These are phyloP conservation scores for Acmispon strigosus DNA, from an alignment of 306 rosid genomes.

Conservation along the genomic window DNA sequence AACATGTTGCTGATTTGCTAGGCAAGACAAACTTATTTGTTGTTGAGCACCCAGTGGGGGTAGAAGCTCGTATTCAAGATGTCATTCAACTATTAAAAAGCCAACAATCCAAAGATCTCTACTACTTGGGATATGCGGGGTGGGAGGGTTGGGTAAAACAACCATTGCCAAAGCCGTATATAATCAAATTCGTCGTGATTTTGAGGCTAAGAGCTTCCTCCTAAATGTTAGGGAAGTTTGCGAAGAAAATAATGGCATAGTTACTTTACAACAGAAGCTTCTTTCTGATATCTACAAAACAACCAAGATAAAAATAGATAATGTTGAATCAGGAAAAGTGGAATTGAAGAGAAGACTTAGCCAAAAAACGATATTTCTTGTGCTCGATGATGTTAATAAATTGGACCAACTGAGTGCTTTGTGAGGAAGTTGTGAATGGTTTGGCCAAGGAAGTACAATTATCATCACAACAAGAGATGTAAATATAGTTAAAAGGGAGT, in stretches of 20 bases:
- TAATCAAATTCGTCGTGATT: neutral
- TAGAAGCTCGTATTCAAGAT: neutral
- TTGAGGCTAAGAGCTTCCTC: neutral
- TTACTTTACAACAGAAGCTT: neutral
- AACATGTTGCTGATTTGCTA: neutral
- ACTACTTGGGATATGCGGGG: neutral
- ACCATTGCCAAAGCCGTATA: neutral
- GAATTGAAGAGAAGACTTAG: neutral
- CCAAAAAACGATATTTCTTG: neutral
- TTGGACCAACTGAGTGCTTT: neutral
- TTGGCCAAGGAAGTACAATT: neutral
- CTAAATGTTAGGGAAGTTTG: neutral
- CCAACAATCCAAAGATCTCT: neutral
- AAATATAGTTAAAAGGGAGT: neutral
- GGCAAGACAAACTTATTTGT: neutral
- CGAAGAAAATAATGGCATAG: neutral
- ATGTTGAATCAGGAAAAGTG: neutral
- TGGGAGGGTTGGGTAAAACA: conserved; percentile 7
- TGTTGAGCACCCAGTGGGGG: neutral
- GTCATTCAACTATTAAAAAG: neutral
- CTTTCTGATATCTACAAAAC: neutral
- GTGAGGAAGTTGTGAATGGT: neutral
- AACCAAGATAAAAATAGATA: neutral
- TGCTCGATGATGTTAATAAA: conserved; percentile 16
- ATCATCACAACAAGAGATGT: neutral